Evolutionary conservation across 352 stramenopile species (phyloP).

Genomic region (Saprolegnia parasitica): DNA sequence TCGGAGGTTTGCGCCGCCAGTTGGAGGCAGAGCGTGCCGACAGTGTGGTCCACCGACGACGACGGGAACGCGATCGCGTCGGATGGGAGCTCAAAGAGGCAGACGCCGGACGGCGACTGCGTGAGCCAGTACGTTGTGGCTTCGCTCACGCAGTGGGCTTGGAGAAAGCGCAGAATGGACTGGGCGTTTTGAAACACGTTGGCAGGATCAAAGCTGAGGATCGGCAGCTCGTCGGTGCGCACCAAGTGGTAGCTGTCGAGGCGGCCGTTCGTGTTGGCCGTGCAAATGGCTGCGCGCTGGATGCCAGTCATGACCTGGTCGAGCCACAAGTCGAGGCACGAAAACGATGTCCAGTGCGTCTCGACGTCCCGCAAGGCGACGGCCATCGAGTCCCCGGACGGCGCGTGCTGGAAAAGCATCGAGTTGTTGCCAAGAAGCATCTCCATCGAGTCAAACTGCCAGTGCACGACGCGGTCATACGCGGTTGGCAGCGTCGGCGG

Average conservation of each 20-base stretch:
- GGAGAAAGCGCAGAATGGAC: constrained; percentile 38
- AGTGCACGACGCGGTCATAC: constrained; percentile 22
- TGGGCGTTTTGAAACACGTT: constrained; percentile 54
- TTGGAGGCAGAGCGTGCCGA: constrained; percentile 25
- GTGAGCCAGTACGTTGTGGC: constrained; percentile 26
- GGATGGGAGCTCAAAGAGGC: constrained; percentile 21
- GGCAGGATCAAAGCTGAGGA: constrained; percentile 35
- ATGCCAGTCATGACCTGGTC: constrained; percentile 27
- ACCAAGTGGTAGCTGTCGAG: constrained; percentile 21
- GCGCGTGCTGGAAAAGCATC: constrained; percentile 26
- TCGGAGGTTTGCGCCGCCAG: constrained; percentile 1
- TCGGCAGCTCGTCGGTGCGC: constrained; percentile 24
- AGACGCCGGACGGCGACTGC: neutral
- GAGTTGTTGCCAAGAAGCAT: constrained; percentile 27
- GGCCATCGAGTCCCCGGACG: neutral
- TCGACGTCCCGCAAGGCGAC: constrained; percentile 14
- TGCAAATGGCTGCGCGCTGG: constrained; percentile 17
- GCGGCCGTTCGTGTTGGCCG: neutral
- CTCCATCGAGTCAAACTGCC: constrained; percentile 29
- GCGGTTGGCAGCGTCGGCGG: constrained; percentile 1
- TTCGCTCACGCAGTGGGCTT: constrained; percentile 26
- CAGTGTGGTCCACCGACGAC: constrained; percentile 19
- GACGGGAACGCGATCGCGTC: neutral
- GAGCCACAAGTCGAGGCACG: constrained; percentile 24
- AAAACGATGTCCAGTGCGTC: constrained; percentile 5